These are phyloP conservation scores for Tulasnella sp. DNA, from an alignment of 768 basidiomycete species.

Conservation along the genomic window DNA sequence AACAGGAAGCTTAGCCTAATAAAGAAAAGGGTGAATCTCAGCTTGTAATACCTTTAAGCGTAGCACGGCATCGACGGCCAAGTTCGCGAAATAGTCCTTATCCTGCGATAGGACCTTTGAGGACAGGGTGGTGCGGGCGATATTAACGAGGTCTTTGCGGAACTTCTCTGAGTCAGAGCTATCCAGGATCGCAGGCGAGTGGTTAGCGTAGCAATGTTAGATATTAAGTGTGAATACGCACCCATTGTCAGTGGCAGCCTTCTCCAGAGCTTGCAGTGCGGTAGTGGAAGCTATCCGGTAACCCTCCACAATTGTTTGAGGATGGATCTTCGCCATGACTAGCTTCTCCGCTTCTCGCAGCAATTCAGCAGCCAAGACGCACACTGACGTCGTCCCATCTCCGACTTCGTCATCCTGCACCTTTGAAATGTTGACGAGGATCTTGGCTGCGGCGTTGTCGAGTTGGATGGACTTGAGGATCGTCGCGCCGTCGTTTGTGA, in stretches of 20 bases:
- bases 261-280: slow-evolving; percentile 77
- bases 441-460: slow-evolving; percentile 98
- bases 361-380: slow-evolving; percentile 85
- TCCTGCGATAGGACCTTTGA: slow-evolving; percentile 95
- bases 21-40: neutral
- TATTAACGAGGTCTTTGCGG: slow-evolving; percentile 88
- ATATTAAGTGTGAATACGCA: slow-evolving; percentile 34
- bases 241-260: slow-evolving; percentile 76
- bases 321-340: slow-evolving; percentile 87
- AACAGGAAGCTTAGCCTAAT: neutral
- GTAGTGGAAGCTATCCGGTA: slow-evolving; percentile 85
- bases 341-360: slow-evolving; percentile 93
- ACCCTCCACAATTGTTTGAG: slow-evolving; percentile 96
- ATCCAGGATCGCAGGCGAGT: slow-evolving; percentile 6
- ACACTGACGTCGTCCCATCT: slow-evolving; percentile 88
- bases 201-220: neutral
- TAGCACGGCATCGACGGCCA: slow-evolving; percentile 94
- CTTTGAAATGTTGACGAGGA: slow-evolving; percentile 98
- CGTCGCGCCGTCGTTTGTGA: slow-evolving; percentile 98
- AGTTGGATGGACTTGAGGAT: slow-evolving; percentile 96
- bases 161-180: slow-evolving; percentile 69
- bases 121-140: slow-evolving; percentile 89
- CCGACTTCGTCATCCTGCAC: slow-evolving; percentile 99
- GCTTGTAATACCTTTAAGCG: slow-evolving; percentile 60
- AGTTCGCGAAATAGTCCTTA: slow-evolving; percentile 95